Conservation (phyloP, 208 protist genomes). For the Angomonas desouzai region DNA sequence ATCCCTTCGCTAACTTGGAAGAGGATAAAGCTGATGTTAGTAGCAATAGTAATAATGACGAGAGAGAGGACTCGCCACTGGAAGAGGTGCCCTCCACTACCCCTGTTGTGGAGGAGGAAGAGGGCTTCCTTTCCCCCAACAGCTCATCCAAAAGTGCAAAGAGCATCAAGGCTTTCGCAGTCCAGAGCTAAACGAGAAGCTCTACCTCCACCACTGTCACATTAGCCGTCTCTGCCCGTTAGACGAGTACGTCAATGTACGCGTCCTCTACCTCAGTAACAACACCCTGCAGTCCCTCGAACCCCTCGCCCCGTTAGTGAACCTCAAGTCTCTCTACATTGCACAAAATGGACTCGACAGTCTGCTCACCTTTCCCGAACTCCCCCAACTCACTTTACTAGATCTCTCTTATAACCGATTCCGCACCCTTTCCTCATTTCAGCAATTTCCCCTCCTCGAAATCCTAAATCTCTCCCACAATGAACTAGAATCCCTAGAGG, state of each 20-base stretch:
- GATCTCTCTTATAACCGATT: conserved; percentile 88
- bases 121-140: conserved; percentile 46
- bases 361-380: conserved; percentile 55
- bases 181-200: conserved; percentile 90
- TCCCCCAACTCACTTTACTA: conserved; percentile 61
- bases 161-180: conserved; percentile 71
- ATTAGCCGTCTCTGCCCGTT: conserved; percentile 69
- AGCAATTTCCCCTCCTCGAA: conserved; percentile 32
- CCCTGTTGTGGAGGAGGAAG: not conserved
- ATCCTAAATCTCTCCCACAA: conserved; percentile 64
- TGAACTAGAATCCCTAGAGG: conserved; percentile 18
- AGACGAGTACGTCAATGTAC: conserved; percentile 69
- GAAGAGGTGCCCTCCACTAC: not conserved
- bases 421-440: conserved; percentile 28
- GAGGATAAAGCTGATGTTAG: no score
- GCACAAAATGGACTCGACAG: conserved; percentile 76
- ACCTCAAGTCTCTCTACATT: conserved; percentile 81
- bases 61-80: no score
- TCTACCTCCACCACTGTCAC: conserved; percentile 91
- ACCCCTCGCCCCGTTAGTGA: conserved; percentile 47
- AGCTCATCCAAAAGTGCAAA: conserved; percentile 61
- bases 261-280: conserved; percentile 88
- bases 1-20: conserved; percentile 1
- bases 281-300: conserved; percentile 85
- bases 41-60: no score